phyloP scores from a whole-genome alignment of 2,329 filamentous ascomycete genomes.

The Fusarium torulosum region DNA sequence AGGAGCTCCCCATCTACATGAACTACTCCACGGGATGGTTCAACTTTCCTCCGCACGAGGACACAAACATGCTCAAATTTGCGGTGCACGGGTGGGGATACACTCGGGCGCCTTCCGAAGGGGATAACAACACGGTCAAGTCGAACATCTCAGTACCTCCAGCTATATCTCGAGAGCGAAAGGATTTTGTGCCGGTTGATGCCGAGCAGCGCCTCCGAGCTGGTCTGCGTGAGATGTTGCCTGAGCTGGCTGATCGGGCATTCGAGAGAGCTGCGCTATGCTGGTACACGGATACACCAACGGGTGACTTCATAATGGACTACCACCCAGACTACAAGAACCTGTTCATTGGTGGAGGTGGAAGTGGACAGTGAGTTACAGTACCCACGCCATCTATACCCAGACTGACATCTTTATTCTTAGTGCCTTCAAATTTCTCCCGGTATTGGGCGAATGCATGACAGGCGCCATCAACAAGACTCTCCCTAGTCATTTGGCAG shows the following conservation, averaged over 20 bases:
- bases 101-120: slow-evolving; percentile 11
- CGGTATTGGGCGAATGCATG: slow-evolving; percentile 33
- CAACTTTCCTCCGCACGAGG: slow-evolving; percentile 40
- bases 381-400: accelerated
- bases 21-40: slow-evolving; percentile 43
- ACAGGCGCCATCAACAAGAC: slow-evolving; percentile 9
- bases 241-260: slow-evolving; percentile 32
- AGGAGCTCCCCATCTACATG: slow-evolving; percentile 35
- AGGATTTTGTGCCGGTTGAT: slow-evolving; percentile 33
- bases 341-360: slow-evolving; percentile 33
- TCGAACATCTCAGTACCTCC: slow-evolving; percentile 25
- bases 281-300: slow-evolving; percentile 42
- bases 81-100: slow-evolving; percentile 41
- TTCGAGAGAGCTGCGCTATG: slow-evolving; percentile 28
- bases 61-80: slow-evolving; percentile 37
- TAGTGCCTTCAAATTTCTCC: slow-evolving; percentile 41
- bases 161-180: slow-evolving; percentile 10
- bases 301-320: slow-evolving; percentile 43
- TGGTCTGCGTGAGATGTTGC: slow-evolving; percentile 32
- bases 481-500: slow-evolving; percentile 10
- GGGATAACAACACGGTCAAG: slow-evolving; percentile 2
- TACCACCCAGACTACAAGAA: slow-evolving; percentile 42
- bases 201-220: slow-evolving; percentile 27
- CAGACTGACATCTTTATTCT: not conserved
- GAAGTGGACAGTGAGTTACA: slow-evolving; percentile 39